These are phyloP conservation scores for Trichoderma afroharzianum DNA, from an alignment of 2,329 filamentous ascomycete species.

Conservation along the genomic window DNA sequence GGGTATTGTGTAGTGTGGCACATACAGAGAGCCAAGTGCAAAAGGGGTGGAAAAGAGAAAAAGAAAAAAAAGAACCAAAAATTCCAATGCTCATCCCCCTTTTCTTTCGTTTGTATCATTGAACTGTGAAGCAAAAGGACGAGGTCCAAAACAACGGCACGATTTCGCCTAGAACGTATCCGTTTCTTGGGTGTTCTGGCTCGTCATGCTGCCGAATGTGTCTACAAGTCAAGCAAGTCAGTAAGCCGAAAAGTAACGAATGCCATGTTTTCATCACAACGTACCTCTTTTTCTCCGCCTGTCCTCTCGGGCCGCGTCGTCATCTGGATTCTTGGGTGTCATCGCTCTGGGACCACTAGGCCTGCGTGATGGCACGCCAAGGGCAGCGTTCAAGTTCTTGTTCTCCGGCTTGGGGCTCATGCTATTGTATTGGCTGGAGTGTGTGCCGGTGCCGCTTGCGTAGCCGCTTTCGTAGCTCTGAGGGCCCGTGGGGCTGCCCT, in stretches of 20 bases:
- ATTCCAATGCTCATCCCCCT: neutral
- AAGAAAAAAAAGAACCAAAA: neutral
- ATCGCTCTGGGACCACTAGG: slow-evolving; percentile 59
- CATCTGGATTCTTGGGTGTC: slow-evolving; percentile 53
- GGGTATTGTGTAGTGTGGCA: slow-evolving; percentile 3
- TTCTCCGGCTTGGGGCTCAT: slow-evolving; percentile 57
- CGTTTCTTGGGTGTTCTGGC: slow-evolving; percentile 28
- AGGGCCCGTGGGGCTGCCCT: slow-evolving; percentile 54
- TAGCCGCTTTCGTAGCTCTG: slow-evolving; percentile 55
- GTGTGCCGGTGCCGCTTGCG: slow-evolving; percentile 44
- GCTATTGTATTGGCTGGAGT: slow-evolving; percentile 49
- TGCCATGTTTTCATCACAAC: slow-evolving; percentile 21
- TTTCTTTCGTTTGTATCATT: neutral
- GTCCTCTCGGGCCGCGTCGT: slow-evolving; percentile 45
- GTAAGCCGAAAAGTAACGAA: neutral
- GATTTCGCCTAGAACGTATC: slow-evolving; percentile 33
- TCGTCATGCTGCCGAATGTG: slow-evolving; percentile 35
- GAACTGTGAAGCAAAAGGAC: neutral
- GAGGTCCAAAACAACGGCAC: slow-evolving; percentile 4
- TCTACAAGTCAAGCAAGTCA: slow-evolving; percentile 23
- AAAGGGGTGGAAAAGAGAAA: neutral
- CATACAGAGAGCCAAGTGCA: neutral
- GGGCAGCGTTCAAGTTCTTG: slow-evolving; percentile 52
- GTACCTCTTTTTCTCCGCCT: slow-evolving; percentile 57
- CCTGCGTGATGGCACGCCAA: slow-evolving; percentile 49